Evolutionary conservation across 331 rosid genomes (phyloP).

Genomic region (Ulmus americana): DNA sequence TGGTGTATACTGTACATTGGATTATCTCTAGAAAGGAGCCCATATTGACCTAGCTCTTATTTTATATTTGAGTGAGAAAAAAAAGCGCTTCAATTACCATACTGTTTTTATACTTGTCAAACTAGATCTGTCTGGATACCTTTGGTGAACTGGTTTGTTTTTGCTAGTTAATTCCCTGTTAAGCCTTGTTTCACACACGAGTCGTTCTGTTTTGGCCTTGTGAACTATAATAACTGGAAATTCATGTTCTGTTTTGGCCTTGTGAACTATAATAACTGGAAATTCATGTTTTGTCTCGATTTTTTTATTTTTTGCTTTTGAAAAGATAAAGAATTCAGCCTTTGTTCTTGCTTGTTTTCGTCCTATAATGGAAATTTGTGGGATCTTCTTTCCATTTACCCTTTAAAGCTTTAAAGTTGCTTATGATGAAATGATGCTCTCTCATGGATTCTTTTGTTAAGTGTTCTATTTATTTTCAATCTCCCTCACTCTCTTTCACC

Average conservation of each 20-base stretch:
- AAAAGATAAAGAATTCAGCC: neutral
- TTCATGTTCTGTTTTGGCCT: neutral
- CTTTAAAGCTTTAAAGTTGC: no score
- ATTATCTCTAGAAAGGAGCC: neutral
- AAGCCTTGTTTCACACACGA: no score
- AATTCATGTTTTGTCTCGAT: neutral
- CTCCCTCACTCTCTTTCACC: conserved; percentile 15
- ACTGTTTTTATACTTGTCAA: neutral
- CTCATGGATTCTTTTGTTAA: neutral
- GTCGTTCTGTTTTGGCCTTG: no score
- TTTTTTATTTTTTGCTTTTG: neutral
- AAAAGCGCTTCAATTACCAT: neutral
- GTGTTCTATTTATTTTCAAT: conserved; percentile 6
- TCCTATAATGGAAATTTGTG: no score
- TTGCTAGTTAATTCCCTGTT: neutral
- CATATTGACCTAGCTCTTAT: neutral
- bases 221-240: neutral
- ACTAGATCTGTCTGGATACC: neutral
- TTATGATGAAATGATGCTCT: neutral
- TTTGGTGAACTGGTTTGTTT: neutral
- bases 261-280: neutral
- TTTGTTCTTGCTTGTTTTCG: neutral
- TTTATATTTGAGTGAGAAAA: neutral
- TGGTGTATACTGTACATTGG: neutral
- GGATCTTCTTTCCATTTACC: no score